Evolutionary conservation across 176 grass and related monocot genomes (phyloP).

Genomic region (Oryza punctata): DNA sequence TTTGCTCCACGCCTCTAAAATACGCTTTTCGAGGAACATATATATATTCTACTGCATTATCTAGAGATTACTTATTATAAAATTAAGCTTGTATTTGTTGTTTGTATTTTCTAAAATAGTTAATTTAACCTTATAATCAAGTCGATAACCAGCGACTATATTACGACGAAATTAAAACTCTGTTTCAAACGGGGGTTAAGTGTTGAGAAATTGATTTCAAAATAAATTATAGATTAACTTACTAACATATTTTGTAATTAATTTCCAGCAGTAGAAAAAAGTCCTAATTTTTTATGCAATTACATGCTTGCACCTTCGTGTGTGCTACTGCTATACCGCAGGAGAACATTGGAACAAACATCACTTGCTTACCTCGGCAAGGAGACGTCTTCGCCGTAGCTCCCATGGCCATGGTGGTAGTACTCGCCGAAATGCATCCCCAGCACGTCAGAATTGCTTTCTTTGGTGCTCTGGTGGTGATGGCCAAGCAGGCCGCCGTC

Average conservation of each 20-base stretch:
- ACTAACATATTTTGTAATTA: not conserved
- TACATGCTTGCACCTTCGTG: not conserved
- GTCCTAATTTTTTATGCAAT: not conserved
- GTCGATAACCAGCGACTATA: too few relatives aligned
- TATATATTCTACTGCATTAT: too few relatives aligned
- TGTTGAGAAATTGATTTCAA: not conserved
- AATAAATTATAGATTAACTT: not conserved
- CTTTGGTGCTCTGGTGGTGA: not conserved
- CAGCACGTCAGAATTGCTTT: slow-evolving; percentile 17
- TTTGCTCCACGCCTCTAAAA: too few relatives aligned
- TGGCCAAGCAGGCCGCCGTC: not conserved
- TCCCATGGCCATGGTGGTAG: slow-evolving; percentile 11
- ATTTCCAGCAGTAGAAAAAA: not conserved
- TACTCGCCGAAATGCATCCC: slow-evolving; percentile 45
- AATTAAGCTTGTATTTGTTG: too few relatives aligned
- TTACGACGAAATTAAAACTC: too few relatives aligned
- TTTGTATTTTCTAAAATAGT: too few relatives aligned
- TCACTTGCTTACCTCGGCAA: slow-evolving; percentile 61
- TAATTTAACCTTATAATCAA: too few relatives aligned
- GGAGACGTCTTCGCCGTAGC: slow-evolving; percentile 40
- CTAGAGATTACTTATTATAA: too few relatives aligned
- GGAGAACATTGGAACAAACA: not conserved
- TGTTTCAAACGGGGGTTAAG: not conserved
- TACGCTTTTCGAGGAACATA: too few relatives aligned
- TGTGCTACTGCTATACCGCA: not conserved